Percentiles rank a stretch among this genome's conserved stretches.
Conservation (phyloP, 177 flowering plant genomes). For the Vitis hybrid region DNA sequence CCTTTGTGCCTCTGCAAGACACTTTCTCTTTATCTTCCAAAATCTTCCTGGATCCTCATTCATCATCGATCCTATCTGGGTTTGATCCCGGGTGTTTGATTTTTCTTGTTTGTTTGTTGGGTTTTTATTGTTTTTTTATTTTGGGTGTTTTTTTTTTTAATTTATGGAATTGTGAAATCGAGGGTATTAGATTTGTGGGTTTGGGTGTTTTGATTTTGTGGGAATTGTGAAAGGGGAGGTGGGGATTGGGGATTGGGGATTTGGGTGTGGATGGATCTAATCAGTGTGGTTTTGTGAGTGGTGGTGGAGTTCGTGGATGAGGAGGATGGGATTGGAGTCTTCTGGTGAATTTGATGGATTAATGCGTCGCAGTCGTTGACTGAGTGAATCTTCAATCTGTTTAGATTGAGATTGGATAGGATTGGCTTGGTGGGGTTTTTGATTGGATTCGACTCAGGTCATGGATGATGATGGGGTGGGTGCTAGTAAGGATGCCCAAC, state of each 20-base stretch:
- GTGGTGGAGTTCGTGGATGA: background rate
- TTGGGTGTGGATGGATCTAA: conserved; percentile 5
- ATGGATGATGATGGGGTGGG: conserved; percentile 67
- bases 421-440: no score
- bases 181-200: background rate
- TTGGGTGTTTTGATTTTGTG: background rate
- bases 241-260: background rate
- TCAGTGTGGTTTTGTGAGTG: background rate
- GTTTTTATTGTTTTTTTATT: no score
- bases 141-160: no score
- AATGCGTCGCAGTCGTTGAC: background rate
- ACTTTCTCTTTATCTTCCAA: no score
- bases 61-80: no score
- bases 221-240: background rate
- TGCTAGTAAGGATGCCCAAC: conserved; percentile 28
- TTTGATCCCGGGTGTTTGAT: no score
- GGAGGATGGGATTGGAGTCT: conserved; percentile 48
- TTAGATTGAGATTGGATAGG: no score
- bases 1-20: no score
- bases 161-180: no score
- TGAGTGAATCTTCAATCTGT: background rate
- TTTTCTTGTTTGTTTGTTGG: no score
- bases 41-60: no score
- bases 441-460: background rate
- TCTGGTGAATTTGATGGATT: conserved; percentile 26